Evolutionary conservation across 768 basidiomycete genomes (phyloP).

Genomic region (Inosperma sp.): DNA sequence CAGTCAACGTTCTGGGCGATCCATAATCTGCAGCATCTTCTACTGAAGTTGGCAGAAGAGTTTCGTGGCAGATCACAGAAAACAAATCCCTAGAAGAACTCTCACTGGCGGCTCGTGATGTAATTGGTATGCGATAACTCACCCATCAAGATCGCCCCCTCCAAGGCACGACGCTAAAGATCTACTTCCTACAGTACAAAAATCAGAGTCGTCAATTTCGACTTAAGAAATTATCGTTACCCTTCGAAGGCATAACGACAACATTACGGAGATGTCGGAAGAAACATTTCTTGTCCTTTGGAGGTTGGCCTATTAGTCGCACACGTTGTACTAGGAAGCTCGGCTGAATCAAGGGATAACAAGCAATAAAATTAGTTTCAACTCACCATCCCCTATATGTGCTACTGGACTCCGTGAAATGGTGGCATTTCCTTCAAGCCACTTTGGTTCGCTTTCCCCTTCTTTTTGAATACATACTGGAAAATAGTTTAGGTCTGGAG

Average conservation of each 20-base stretch:
- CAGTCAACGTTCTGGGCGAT: conserved; percentile 17
- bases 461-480: background rate
- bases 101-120: background rate
- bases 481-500: background rate
- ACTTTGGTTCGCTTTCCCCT: conserved; percentile 52
- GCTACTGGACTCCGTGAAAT: conserved; percentile 71
- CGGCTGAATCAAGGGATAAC: conserved; percentile 7
- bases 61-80: conserved; percentile 50
- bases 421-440: conserved; percentile 54
- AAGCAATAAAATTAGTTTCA: background rate
- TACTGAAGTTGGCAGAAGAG: conserved; percentile 49
- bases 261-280: conserved; percentile 63
- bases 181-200: conserved; percentile 41
- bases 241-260: conserved; percentile 63
- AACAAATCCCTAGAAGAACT: conserved; percentile 51
- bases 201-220: background rate
- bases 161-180: conserved; percentile 68
- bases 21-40: conserved; percentile 29
- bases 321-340: conserved; percentile 55
- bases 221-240: conserved; percentile 31
- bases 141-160: conserved; percentile 82
- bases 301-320: conserved; percentile 66
- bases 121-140: conserved; percentile 11
- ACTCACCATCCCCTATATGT: conserved; percentile 58
- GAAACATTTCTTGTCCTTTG: conserved; percentile 46